Base-by-base conservation (phyloP, 768 basidiomycete genomes). In the Phaeotremella fagi region DNA sequence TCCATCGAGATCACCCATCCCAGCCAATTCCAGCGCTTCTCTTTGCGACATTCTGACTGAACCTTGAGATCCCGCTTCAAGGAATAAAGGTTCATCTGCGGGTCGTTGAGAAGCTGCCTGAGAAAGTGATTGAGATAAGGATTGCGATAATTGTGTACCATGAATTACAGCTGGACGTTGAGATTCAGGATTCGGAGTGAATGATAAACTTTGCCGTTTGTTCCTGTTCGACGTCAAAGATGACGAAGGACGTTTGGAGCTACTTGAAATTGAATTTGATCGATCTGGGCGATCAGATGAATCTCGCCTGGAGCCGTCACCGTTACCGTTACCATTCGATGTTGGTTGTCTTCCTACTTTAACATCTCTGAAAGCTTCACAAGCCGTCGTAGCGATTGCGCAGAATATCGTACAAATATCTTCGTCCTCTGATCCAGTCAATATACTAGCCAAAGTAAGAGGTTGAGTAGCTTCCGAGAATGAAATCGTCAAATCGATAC, bases 361-460 rank as follows among this genome's bases (percentile, higher is more conserved):
- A 41, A 38, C 31, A 23, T 56, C 48, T 24, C 31, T 46, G 41
- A 74, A 72, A 2, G 63, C 65, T 15, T 71, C 67, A 33, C 61
- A 71, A n/a, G 47, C 42, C 16, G 69, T 74, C 4, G 73, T 74
- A 18, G 73, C 73, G 35, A 74, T 74, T 12, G 68, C 66, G 46
- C 68, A 70, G 45, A 70, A 70, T 46, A 70, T 66, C 6, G 54
- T 41, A 41, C 38, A 52, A 28, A 60, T 61, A 24, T 60, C 49
- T 23, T 62, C 62, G 14, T 50, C 60, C 0, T 44, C 36, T 9
- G 50, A 41, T 52, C 51, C 59, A 7, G 59, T 46, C 1, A 55
- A 50, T n/a, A 62, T 59, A 29, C 63, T 54, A 3, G 61, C 63
- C 25, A 74, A 45, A 4, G 64, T 63, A 29, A 74, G 50, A 25